Conservation (phyloP, 345 rosid genomes). For the Angophora floribunda region DNA sequence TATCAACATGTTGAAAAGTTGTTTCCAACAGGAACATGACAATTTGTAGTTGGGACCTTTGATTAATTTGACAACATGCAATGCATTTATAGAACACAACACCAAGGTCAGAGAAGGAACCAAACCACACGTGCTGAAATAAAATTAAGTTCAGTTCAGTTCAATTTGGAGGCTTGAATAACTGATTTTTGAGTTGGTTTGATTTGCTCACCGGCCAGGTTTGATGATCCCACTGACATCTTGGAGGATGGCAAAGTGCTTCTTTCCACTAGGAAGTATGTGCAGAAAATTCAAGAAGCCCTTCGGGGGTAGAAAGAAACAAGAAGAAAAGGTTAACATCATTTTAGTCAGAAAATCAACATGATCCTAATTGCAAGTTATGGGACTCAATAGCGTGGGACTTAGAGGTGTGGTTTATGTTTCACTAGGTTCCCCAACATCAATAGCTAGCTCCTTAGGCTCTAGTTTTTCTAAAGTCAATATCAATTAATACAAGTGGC, state of each 20-base stretch:
- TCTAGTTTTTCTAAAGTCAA: not conserved
- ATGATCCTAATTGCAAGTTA: not conserved
- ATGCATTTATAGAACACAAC: not conserved
- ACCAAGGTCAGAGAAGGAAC: not conserved
- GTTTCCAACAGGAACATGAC: not conserved
- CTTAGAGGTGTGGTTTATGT: not conserved
- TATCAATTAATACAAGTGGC: not conserved
- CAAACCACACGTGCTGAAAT: not conserved
- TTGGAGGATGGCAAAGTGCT: conserved; percentile 13
- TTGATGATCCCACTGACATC: conserved; percentile 48
- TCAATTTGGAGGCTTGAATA: not conserved
- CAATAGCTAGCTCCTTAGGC: not conserved
- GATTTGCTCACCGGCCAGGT: conserved; percentile 27
- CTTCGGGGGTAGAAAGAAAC: not conserved
- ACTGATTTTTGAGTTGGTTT: not conserved
- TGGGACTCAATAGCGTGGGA: not conserved
- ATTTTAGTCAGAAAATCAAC: not conserved
- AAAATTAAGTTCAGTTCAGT: not conserved
- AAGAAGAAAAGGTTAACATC: not conserved
- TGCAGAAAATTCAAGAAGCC: conserved; percentile 5
- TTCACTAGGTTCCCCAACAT: not conserved
- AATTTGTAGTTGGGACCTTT: not conserved
- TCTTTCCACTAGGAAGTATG: conserved; percentile 19
- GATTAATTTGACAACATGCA: not conserved
- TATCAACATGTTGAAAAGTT: not conserved